Conservation (phyloP, 2,329 filamentous ascomycete genomes). For the Apiospora phragmitis region DNA sequence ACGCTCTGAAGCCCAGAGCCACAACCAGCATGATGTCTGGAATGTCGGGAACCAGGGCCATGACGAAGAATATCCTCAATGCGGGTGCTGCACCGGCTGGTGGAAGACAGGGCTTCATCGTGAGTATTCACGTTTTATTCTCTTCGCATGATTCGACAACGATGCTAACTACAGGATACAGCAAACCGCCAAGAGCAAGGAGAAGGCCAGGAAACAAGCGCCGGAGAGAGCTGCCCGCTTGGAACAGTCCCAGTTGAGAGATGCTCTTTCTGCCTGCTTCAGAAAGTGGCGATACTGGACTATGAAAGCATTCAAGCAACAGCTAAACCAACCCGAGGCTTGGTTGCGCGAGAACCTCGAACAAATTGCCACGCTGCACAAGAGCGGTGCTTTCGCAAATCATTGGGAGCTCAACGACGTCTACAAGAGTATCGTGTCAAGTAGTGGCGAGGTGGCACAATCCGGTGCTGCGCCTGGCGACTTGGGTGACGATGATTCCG, state of each 20-base stretch:
- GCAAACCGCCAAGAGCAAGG: slow-evolving; percentile 35
- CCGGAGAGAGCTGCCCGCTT: slow-evolving; percentile 70
- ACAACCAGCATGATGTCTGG: slow-evolving; percentile 44
- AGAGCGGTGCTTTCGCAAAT: slow-evolving; percentile 81
- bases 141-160: slow-evolving; percentile 14
- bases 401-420: slow-evolving; percentile 73
- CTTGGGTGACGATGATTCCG: slow-evolving; percentile 46
- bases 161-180: slow-evolving; percentile 14
- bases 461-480: slow-evolving; percentile 52
- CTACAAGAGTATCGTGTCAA: slow-evolving; percentile 55
- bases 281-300: slow-evolving; percentile 87
- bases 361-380: slow-evolving; percentile 79
- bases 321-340: slow-evolving; percentile 85
- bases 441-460: slow-evolving; percentile 51
- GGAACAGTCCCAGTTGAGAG: slow-evolving; percentile 82
- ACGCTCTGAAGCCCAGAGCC: slow-evolving; percentile 60
- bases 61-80: slow-evolving; percentile 56
- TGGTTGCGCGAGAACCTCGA: slow-evolving; percentile 85
- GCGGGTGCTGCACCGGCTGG: slow-evolving; percentile 53
- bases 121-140: slow-evolving; percentile 39
- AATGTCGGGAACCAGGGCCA: slow-evolving; percentile 40
- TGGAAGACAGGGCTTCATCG: slow-evolving; percentile 54
- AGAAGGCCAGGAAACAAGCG: slow-evolving; percentile 69
- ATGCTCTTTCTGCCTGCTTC: slow-evolving; percentile 83
- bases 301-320: slow-evolving; percentile 80